A percentile compares a stretch with the other conserved stretches of the same genome.
Conservation (phyloP, 2,329 filamentous ascomycete species). For the Apiospora pterosperma region DNA sequence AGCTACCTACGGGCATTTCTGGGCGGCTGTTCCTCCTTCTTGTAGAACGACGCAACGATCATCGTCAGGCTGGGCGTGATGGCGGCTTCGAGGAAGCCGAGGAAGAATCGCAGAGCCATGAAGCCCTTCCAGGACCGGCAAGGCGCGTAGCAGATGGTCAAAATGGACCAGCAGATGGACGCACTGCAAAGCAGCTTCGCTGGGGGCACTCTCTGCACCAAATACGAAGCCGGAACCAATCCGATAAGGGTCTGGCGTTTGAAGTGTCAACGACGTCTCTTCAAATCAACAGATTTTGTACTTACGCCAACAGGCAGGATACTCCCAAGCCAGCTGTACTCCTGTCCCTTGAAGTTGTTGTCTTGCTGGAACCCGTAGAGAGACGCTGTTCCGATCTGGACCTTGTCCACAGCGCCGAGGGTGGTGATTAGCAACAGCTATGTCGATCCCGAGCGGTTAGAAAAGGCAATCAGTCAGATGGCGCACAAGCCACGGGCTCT, state of each 20-base stretch:
- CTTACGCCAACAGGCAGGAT: constrained; percentile 25
- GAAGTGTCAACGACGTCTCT: neutral
- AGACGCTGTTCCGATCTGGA: constrained; percentile 28
- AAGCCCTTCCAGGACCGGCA: constrained; percentile 25
- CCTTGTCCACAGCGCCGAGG: constrained; percentile 29
- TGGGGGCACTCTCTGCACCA: constrained; percentile 23
- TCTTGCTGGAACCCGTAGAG: constrained; percentile 31
- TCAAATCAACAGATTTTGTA: neutral
- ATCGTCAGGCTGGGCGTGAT: constrained; percentile 30
- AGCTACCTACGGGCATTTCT: constrained; percentile 24
- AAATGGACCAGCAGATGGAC: constrained; percentile 26
- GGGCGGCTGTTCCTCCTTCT: constrained; percentile 31
- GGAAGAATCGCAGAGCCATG: constrained; percentile 31
- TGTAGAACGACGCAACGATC: constrained; percentile 34
- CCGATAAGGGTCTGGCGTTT: constrained; percentile 17
- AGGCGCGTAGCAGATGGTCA: constrained; percentile 23
- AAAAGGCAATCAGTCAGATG: too few relatives aligned
- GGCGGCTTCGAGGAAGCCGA: constrained; percentile 32
- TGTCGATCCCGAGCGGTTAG: too few relatives aligned
- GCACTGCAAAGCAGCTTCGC: constrained; percentile 22
- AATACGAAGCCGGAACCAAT: constrained; percentile 20
- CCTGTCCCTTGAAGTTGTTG: constrained; percentile 27
- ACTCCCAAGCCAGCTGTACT: constrained; percentile 30
- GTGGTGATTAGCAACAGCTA: constrained; percentile 25
- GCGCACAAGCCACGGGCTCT: neutral